phyloP scores from a whole-genome alignment of 2,329 filamentous ascomycete genomes.

The Exophiala sideris region DNA sequence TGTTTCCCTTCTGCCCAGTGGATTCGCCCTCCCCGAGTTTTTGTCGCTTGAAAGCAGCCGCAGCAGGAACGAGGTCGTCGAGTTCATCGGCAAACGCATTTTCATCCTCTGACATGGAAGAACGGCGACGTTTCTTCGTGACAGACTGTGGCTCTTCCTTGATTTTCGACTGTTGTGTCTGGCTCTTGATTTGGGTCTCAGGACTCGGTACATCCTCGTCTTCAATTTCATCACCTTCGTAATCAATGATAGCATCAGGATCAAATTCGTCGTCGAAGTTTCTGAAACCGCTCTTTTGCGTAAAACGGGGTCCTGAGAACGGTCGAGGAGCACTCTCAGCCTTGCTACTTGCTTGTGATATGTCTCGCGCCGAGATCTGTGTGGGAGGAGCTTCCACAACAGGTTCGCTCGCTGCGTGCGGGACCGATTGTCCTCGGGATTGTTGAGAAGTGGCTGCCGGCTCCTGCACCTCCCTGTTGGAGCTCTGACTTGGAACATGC shows the following conservation, averaged over 20 bases:
- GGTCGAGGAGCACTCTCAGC: slow-evolving; percentile 31
- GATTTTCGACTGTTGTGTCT: slow-evolving; percentile 11
- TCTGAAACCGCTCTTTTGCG: slow-evolving; percentile 57
- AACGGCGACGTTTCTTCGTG: slow-evolving; percentile 31
- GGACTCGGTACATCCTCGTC: slow-evolving; percentile 7
- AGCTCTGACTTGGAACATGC: neutral
- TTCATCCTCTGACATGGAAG: slow-evolving; percentile 29
- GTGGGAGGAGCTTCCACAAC: slow-evolving; percentile 2
- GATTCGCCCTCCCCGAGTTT: slow-evolving; percentile 57
- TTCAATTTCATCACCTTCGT: slow-evolving; percentile 22
- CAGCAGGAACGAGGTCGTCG: slow-evolving; percentile 73
- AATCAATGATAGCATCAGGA: slow-evolving; percentile 28
- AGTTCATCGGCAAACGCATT: slow-evolving; percentile 50
- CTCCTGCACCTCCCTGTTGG: neutral
- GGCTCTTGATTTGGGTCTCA: neutral
- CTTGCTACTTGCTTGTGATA: slow-evolving; percentile 12
- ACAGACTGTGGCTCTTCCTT: slow-evolving; percentile 29
- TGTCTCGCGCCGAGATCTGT: neutral
- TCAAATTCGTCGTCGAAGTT: slow-evolving; percentile 66
- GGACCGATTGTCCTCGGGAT: slow-evolving; percentile 26
- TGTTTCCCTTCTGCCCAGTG: slow-evolving; percentile 30
- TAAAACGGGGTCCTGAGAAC: slow-evolving; percentile 30
- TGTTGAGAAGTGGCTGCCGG: neutral
- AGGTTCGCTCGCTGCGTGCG: slow-evolving; percentile 31
- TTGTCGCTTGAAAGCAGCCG: slow-evolving; percentile 74